Conservation (phyloP, 129 eudicot species). For the Calendula officinalis region DNA sequence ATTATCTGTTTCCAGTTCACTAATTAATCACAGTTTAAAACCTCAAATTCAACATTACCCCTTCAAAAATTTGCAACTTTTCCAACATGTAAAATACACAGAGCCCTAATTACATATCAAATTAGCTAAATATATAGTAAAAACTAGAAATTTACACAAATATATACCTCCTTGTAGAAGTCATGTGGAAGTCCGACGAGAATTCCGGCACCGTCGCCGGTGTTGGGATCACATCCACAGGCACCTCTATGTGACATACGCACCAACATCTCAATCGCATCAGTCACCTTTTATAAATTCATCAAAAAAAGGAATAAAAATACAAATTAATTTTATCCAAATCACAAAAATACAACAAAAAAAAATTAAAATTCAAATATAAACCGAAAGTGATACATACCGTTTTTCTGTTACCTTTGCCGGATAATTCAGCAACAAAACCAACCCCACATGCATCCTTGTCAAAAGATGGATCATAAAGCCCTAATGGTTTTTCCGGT, state of each 20-base stretch:
- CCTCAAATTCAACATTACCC: no score
- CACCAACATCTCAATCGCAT: constrained; percentile 97
- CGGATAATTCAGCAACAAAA: constrained; percentile 94
- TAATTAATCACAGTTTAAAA: no score
- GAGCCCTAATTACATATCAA: background rate
- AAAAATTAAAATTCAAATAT: background rate
- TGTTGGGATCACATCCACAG: constrained; percentile 94
- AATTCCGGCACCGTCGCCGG: constrained; percentile 99
- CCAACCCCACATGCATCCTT: constrained; percentile 99
- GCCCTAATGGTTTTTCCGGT: constrained; percentile 92
- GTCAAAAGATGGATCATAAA: constrained; percentile 79
- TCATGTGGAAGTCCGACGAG: constrained; percentile 96
- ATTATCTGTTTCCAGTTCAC: no score
- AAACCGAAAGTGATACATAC: constrained; percentile 30
- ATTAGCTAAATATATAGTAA: background rate
- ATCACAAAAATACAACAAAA: background rate
- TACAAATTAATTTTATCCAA: background rate
- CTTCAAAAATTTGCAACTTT: no score
- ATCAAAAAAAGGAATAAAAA: background rate
- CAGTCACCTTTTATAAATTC: constrained; percentile 61
- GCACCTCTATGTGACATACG: constrained; percentile 99
- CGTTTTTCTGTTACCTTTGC: constrained; percentile 83
- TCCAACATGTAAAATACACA: no score
- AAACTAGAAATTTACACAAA: background rate
- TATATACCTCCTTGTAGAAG: constrained; percentile 72